Evolutionary conservation across 73 alveolate species (phyloP), one percentile per base, ranked within the genome.

Genomic region (Effrenium voratum): DNA sequence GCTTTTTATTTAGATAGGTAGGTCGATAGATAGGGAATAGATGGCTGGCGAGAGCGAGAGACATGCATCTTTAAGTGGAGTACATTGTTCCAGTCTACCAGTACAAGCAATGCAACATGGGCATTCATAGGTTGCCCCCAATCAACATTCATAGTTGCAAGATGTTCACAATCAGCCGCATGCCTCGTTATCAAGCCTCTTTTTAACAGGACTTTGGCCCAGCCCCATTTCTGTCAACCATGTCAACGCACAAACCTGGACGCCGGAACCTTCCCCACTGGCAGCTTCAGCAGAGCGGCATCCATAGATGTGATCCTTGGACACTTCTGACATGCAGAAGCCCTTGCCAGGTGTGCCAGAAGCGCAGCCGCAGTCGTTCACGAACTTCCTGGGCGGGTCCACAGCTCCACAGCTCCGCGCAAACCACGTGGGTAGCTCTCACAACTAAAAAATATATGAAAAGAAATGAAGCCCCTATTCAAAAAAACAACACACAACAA

Each of bases 291-390:
- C 47, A 46, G 22, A 83, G 93, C 38, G 47, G 55, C 93, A 83
- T 16, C 72, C 72, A 43, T 60, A 83, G 93, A 83, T 52, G 57
- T 36, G 49, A 36, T 52, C n/a, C 40, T 52, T 36, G 28, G 93
- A 26, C 50, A 83, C n/a, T 2, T 52, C 34, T 38, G 79, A 43
- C 93, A 83, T 83, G 93, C 93, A 83, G 77, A 83, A 83, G 49
- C 93, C 93, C 66, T 83, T 44, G 30, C 86, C 93, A 22, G 93
- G 93, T 26, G 93, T 83, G 43, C 93, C 93, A 19, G 93, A 49
- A 28, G 93, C 93, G 38, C 93, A 83, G 57, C 93, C 93, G 77
- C 93, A 83, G 38, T 83, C 93, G 57, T 83, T 83, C 77, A 83
- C 93, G 41, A 83, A 83, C 66, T 83, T 83, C 93, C 93, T 83